These are phyloP conservation scores for Thalassia testudinum DNA, from an alignment of 116 monocot genomes.

Conservation along the genomic window DNA sequence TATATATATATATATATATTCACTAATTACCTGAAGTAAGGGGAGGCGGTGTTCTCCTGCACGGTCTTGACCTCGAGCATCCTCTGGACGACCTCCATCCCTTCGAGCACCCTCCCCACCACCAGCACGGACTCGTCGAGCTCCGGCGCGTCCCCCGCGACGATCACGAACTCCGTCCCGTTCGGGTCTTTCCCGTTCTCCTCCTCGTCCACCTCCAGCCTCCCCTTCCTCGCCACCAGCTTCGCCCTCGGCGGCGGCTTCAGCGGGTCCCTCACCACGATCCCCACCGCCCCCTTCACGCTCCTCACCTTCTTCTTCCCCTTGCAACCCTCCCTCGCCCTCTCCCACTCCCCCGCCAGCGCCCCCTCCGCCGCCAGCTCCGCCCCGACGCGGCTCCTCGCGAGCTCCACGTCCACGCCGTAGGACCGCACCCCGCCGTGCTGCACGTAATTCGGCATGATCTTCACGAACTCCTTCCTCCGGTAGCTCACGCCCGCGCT, in stretches of 20 bases:
- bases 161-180: slow-evolving; percentile 69
- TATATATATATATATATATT: no score
- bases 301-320: slow-evolving; percentile 41
- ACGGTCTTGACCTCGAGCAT: slow-evolving; percentile 42
- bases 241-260: slow-evolving; percentile 46
- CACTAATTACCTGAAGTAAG: slow-evolving; percentile 78
- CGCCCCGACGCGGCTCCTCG: slow-evolving; percentile 10
- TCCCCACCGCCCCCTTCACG: slow-evolving; percentile 34
- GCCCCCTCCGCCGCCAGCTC: slow-evolving; percentile 11
- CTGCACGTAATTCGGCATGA: slow-evolving; percentile 51
- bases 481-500: slow-evolving; percentile 40
- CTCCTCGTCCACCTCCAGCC: slow-evolving; percentile 56
- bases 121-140: slow-evolving; percentile 40
- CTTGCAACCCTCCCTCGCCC: slow-evolving; percentile 5
- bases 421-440: slow-evolving; percentile 55
- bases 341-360: slow-evolving; percentile 30
- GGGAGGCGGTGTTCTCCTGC: slow-evolving; percentile 52
- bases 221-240: slow-evolving; percentile 64
- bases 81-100: slow-evolving; percentile 60
- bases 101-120: slow-evolving; percentile 45
- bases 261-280: slow-evolving; percentile 46
- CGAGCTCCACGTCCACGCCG: slow-evolving; percentile 51
- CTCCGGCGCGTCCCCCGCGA: slow-evolving; percentile 40
- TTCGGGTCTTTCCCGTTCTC: slow-evolving; percentile 46
- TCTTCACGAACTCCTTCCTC: slow-evolving; percentile 62